Evolutionary conservation across 2,329 filamentous ascomycete genomes (phyloP).

Genomic region (Trichoderma sp.): DNA sequence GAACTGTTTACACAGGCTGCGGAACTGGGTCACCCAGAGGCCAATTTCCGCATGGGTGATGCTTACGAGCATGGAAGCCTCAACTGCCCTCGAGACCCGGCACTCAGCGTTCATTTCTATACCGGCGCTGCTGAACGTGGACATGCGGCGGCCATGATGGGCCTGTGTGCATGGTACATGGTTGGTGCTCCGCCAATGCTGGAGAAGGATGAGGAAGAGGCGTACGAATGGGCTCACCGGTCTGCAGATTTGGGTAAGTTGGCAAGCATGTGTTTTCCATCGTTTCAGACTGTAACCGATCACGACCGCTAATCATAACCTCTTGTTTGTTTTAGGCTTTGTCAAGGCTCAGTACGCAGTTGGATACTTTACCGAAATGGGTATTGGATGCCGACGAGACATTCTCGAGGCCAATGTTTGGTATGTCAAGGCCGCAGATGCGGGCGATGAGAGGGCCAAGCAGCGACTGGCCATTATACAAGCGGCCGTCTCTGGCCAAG

Average conservation of each 20-base stretch:
- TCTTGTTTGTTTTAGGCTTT: constrained; percentile 50
- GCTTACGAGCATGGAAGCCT: constrained; percentile 93
- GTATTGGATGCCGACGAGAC: constrained; percentile 91
- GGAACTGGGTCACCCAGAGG: constrained; percentile 84
- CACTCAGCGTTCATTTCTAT: constrained; percentile 95
- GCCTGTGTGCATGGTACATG: constrained; percentile 97
- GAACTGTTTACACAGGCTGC: constrained; percentile 94
- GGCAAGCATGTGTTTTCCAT: not conserved
- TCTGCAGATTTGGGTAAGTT: constrained; percentile 80
- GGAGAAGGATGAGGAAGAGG: constrained; percentile 93
- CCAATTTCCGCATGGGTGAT: constrained; percentile 87
- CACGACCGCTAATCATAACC: constrained; percentile 25
- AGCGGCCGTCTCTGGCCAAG: constrained; percentile 67
- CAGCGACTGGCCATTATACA: constrained; percentile 84
- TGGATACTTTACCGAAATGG: constrained; percentile 98
- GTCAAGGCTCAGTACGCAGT: constrained; percentile 88
- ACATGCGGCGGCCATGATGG: constrained; percentile 92
- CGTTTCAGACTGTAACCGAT: not conserved
- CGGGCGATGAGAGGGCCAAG: constrained; percentile 86
- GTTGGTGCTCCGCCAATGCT: constrained; percentile 89
- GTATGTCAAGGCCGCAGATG: constrained; percentile 94
- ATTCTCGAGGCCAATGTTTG: constrained; percentile 96
- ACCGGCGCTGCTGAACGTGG: constrained; percentile 85
- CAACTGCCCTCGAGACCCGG: constrained; percentile 85
- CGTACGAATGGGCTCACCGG: constrained; percentile 91